These are phyloP conservation scores for Akanthomyces muscarius DNA, from an alignment of 2,329 filamentous ascomycete species.

Conservation along the genomic window DNA sequence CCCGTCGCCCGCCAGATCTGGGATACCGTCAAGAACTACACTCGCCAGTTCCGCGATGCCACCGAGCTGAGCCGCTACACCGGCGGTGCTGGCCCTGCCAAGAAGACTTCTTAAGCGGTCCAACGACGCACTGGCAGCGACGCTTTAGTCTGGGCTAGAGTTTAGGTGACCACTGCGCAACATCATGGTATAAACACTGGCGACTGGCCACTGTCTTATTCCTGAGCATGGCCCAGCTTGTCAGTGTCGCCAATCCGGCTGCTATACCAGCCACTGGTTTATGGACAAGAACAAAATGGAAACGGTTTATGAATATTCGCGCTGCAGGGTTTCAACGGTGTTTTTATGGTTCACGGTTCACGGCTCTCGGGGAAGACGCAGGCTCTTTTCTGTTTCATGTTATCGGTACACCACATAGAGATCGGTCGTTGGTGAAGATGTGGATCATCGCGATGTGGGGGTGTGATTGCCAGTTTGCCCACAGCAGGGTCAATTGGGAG, in stretches of 20 bases:
- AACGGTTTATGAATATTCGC: conserved; percentile 7
- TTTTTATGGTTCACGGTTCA: conserved; percentile 2
- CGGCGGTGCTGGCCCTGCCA: conserved; percentile 50
- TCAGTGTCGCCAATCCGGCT: background rate
- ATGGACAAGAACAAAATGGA: conserved; percentile 1
- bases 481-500: background rate
- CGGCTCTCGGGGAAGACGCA: conserved; percentile 1
- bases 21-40: conserved; percentile 70
- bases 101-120: conserved; percentile 39
- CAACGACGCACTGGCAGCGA: background rate
- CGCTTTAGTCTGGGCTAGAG: background rate
- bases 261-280: background rate
- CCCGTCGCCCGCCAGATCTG: conserved; percentile 75
- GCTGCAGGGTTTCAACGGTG: background rate
- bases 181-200: background rate
- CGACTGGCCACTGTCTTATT: background rate
- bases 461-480: background rate
- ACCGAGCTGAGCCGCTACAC: conserved; percentile 77
- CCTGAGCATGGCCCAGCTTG: background rate
- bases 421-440: background rate
- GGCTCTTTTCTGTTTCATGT: background rate
- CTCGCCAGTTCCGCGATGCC: conserved; percentile 70
- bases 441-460: background rate
- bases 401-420: conserved; percentile 4
- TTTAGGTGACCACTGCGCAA: background rate